Base-by-base conservation (phyloP, 768 basidiomycete species). In the Pulveroboletus frians region DNA sequence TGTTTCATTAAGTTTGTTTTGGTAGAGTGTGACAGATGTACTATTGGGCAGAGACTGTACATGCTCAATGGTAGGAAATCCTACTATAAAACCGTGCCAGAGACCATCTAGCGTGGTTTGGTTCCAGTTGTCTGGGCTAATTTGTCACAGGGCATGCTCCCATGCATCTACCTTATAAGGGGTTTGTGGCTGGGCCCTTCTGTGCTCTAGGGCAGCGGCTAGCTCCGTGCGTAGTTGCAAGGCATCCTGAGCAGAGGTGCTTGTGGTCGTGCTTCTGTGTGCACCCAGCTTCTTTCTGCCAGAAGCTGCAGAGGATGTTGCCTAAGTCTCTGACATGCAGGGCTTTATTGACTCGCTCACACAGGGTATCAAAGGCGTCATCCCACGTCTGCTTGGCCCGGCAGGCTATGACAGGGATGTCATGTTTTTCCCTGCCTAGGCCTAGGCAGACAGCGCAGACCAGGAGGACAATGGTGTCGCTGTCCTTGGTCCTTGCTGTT, bases 371-470 rank as follows among this genome's bases (percentile, higher is more conserved):
- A 1, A 9, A 13, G 1, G 5, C 3, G 15, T 43, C 18, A 5
- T 44, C 30, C 42, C 49, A 50, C 3, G 35, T 49, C 2, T 1
- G 18, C 6, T 37, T 43, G 26, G 41, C 29, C 0, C 2, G 1
- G 2, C 29, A 50, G 2, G 7, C 6, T 2, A 35, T 43, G 29
- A 43, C 37, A 1, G 49, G 36, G 2, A 31, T 26, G 21, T 2
- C 0, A 14, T 50, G 43, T 2, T 30, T 43, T 2, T 7, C 29
- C 0, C 14, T 3, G 1, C 49, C 17, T 0, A 50, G 5, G 1
- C 49, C 17, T 0, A 50, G 43, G 9, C 42, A 50, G 1, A 50
- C 43, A 5, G 36, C 36, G 4, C 49, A 49, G 17, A 42, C 20
- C 2, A 38, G 38, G 10, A 47, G 46, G 34, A n/a, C 4, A 4